These are phyloP conservation scores for Trichosporon coremiiforme DNA, from an alignment of 1,284 basidiomycete species.

Conservation along the genomic window DNA sequence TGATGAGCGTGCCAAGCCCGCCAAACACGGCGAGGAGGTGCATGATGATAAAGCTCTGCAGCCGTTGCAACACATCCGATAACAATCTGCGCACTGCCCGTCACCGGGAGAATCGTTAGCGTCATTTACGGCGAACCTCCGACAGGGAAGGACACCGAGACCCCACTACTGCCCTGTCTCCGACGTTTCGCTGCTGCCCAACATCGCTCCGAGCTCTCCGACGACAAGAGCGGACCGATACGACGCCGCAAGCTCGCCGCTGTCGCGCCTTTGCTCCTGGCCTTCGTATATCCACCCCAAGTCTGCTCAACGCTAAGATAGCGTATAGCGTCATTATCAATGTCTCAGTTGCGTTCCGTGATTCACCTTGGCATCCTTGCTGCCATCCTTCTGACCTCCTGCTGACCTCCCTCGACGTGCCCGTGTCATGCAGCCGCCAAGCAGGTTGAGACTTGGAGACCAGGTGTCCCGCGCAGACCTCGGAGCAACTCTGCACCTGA, in stretches of 20 bases:
- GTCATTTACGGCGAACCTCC: background rate
- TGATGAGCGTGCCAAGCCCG: background rate
- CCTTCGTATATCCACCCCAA: background rate
- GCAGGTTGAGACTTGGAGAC: too few relatives aligned
- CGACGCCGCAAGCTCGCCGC: background rate
- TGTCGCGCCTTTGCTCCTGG: background rate
- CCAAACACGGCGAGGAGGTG: background rate
- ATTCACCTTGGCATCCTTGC: too few relatives aligned
- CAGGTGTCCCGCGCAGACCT: background rate
- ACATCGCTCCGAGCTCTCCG: conserved; percentile 1
- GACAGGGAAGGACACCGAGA: background rate
- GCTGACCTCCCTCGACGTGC: background rate
- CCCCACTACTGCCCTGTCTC: background rate
- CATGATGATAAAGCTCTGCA: background rate
- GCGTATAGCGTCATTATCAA: background rate
- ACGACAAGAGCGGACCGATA: background rate
- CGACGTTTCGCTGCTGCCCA: background rate
- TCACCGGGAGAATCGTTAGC: background rate
- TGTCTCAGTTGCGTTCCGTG: background rate
- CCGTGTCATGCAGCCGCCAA: background rate
- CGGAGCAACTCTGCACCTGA: background rate
- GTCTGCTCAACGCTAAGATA: background rate
- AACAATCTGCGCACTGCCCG: background rate
- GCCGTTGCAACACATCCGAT: background rate
- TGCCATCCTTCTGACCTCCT: too few relatives aligned